Evolutionary conservation across 441 rosid species (phyloP).

Genomic region (Eruca vesicaria): DNA sequence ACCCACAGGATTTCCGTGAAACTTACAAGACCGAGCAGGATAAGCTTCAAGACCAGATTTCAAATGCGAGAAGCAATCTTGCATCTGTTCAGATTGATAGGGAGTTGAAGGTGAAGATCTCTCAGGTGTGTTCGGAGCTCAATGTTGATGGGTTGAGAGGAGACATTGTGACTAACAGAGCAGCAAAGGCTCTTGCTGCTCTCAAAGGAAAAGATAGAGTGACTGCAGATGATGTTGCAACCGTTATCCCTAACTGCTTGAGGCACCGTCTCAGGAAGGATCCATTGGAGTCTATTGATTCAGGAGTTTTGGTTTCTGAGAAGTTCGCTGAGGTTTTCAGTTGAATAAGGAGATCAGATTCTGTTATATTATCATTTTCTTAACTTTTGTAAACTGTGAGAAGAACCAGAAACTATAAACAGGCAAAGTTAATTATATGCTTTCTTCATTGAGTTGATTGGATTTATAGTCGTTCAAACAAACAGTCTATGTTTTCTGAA

Average conservation of each 20-base stretch:
- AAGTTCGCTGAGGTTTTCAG: constrained; percentile 87
- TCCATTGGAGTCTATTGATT: constrained; percentile 94
- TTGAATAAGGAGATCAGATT: constrained; percentile 31
- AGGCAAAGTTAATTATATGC: constrained; percentile 9
- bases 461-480: constrained; percentile 1
- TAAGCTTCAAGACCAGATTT: constrained; percentile 84
- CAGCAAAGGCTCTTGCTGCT: constrained; percentile 92
- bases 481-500: not conserved
- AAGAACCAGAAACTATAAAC: constrained; percentile 19
- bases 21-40: constrained; percentile 86
- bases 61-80: constrained; percentile 63
- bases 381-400: constrained; percentile 33
- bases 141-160: constrained; percentile 97
- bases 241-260: constrained; percentile 95
- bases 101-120: constrained; percentile 88
- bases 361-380: not conserved
- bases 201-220: constrained; percentile 84
- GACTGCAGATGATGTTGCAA: constrained; percentile 85
- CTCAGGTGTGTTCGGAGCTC: constrained; percentile 89
- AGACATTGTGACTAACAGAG: constrained; percentile 92
- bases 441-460: constrained; percentile 3
- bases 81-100: constrained; percentile 75
- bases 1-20: constrained; percentile 84
- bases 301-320: constrained; percentile 84
- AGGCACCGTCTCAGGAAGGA: constrained; percentile 98